These are phyloP conservation scores for Nicotiana otophora DNA, from an alignment of 257 asterid species.

Conservation along the genomic window DNA sequence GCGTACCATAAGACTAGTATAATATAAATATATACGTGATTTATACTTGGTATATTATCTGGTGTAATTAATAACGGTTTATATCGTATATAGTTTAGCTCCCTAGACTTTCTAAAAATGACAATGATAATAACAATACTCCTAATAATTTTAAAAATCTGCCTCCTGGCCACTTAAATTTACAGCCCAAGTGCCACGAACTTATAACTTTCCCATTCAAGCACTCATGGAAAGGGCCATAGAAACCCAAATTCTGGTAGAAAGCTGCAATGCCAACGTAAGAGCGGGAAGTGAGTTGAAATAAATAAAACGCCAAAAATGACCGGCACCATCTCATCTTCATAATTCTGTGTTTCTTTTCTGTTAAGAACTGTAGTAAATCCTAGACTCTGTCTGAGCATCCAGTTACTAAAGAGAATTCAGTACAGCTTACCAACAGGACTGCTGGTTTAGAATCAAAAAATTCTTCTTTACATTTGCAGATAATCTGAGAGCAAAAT, in stretches of 20 bases:
- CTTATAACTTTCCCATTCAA: too few species aligned
- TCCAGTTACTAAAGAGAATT: constrained; percentile 17
- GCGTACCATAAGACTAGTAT: too few species aligned
- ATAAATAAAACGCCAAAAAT: background rate
- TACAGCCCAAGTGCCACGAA: too few species aligned
- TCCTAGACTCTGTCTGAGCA: background rate
- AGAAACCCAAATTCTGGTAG: background rate
- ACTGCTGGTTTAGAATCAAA: constrained; percentile 20
- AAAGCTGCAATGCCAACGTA: background rate
- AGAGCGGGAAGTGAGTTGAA: background rate
- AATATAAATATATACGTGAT: too few species aligned
- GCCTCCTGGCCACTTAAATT: too few species aligned
- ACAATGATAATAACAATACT: too few species aligned
- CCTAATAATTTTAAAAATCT: too few species aligned
- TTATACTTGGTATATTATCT: too few species aligned
- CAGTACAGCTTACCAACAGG: constrained; percentile 33
- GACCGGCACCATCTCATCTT: background rate
- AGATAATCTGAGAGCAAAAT: constrained; percentile 32
- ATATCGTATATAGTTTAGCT: too few species aligned
- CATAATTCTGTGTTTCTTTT: background rate
- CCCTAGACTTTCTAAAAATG: too few species aligned
- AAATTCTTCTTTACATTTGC: constrained; percentile 38
- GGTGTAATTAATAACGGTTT: too few species aligned
- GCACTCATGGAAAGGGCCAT: background rate
- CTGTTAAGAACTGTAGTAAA: background rate